Conservation (phyloP, 2,329 filamentous ascomycete genomes). For the Thermoascus crustaceus region DNA sequence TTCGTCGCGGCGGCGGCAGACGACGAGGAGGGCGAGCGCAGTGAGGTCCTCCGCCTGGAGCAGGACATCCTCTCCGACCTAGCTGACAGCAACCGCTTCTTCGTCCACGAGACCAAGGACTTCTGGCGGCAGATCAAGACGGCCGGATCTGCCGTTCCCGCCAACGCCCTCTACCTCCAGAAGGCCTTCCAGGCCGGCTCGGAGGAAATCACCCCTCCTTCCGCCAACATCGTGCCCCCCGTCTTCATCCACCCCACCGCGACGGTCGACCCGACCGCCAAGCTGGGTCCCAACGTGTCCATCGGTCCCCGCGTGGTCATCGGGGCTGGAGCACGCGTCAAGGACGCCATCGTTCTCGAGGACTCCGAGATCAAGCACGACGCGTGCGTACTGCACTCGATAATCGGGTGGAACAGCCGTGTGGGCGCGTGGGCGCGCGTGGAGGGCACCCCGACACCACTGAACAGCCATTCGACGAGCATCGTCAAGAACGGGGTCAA, state of each 20-base stretch:
- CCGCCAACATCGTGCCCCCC: slow-evolving; percentile 78
- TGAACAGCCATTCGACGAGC: slow-evolving; percentile 82
- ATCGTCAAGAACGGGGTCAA: slow-evolving; percentile 97
- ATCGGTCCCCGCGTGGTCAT: slow-evolving; percentile 82
- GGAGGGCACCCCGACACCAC: slow-evolving; percentile 84
- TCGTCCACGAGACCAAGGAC: slow-evolving; percentile 96
- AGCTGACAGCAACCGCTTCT: slow-evolving; percentile 96
- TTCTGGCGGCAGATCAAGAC: slow-evolving; percentile 99
- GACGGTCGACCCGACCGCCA: slow-evolving; percentile 84
- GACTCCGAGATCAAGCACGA: slow-evolving; percentile 95
- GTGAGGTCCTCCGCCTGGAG: slow-evolving; percentile 85
- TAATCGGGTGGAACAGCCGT: slow-evolving; percentile 93
- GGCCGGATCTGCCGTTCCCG: slow-evolving; percentile 89
- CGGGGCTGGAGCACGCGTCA: slow-evolving; percentile 81
- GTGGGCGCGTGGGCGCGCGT: slow-evolving; percentile 97
- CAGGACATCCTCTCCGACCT: slow-evolving; percentile 95
- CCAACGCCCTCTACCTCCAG: slow-evolving; percentile 92
- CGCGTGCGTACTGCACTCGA: slow-evolving; percentile 88
- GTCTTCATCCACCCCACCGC: slow-evolving; percentile 94
- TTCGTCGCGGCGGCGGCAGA: slow-evolving; percentile 55
- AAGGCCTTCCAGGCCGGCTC: slow-evolving; percentile 81
- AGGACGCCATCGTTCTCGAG: slow-evolving; percentile 93
- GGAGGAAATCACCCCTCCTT: slow-evolving; percentile 72
- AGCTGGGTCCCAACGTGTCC: slow-evolving; percentile 93
- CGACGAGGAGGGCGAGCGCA: slow-evolving; percentile 67